Conservation (phyloP, 164 flowering plant genomes). For the Berberis vulgaris region DNA sequence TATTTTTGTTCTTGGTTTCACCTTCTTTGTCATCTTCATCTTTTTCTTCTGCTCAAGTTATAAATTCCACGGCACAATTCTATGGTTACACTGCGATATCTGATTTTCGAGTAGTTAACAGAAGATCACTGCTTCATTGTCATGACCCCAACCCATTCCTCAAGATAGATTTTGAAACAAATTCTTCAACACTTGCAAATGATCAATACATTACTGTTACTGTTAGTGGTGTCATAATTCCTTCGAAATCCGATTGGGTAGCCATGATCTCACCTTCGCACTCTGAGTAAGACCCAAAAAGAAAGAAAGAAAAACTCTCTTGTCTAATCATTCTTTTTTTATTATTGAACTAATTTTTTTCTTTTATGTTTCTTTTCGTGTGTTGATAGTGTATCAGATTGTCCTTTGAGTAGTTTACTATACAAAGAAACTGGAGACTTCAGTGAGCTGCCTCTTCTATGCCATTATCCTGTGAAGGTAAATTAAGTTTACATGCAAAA, state of each 20-base stretch:
- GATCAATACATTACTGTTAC: constrained; percentile 46
- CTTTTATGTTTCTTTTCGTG: neutral
- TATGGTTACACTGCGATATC: neutral
- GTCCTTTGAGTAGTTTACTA: constrained; percentile 21
- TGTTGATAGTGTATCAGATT: constrained; percentile 11
- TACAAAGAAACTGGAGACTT: constrained; percentile 68
- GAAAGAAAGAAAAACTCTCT: neutral
- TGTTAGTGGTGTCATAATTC: constrained; percentile 50
- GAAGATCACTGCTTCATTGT: constrained; percentile 37
- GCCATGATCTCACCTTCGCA: constrained; percentile 80
- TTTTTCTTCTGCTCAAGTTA: neutral
- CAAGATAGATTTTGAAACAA: constrained; percentile 25
- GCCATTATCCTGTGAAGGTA: constrained; percentile 6
- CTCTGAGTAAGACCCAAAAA: constrained; percentile 22
- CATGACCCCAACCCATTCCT: constrained; percentile 37
- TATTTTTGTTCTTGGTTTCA: neutral
- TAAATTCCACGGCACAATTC: neutral
- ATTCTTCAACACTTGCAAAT: constrained; percentile 26
- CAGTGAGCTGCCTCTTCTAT: constrained; percentile 10
- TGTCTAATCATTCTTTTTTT: neutral
- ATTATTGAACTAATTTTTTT: neutral
- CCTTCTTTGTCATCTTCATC: neutral
- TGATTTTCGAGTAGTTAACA: constrained; percentile 38
- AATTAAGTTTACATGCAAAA: neutral
- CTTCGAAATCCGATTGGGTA: constrained; percentile 47